A percentile compares a stretch with the other conserved stretches of the same genome.
phyloP scores from a whole-genome alignment of 169 alveolate genomes.

The Babesia sp. region DNA sequence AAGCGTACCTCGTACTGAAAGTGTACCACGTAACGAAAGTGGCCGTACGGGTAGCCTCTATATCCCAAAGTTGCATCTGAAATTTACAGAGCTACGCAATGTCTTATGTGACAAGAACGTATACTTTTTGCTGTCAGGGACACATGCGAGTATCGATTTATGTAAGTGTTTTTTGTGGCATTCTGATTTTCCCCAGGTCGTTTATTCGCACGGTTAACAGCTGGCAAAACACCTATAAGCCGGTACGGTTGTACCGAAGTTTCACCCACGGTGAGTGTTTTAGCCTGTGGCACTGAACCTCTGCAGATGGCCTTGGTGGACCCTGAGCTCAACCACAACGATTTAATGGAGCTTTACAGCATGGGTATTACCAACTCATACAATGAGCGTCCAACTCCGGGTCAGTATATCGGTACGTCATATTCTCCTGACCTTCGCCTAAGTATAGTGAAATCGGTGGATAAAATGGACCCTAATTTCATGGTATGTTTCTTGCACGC shows the following conservation, averaged over 20 bases:
- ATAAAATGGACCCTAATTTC: conserved; percentile 21
- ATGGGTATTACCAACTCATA: conserved; percentile 34
- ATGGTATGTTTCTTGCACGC: conserved; percentile 23
- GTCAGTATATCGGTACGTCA: conserved; percentile 55
- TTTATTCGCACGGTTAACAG: conserved; percentile 30
- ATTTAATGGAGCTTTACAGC: conserved; percentile 12
- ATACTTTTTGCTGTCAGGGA: conserved; percentile 53
- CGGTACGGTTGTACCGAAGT: conserved; percentile 54
- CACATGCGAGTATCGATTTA: conserved; percentile 42
- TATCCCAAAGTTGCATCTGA: conserved; percentile 64
- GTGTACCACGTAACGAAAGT: neutral
- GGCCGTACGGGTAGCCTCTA: conserved; percentile 8
- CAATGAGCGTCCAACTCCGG: conserved; percentile 18
- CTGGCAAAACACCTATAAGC: conserved; percentile 52
- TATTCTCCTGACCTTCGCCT: neutral
- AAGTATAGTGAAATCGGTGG: conserved; percentile 51
- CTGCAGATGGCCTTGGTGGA: conserved; percentile 40
- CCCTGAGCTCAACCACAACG: neutral
- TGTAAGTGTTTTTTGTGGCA: conserved; percentile 11
- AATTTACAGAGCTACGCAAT: conserved; percentile 51
- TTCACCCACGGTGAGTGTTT: conserved; percentile 43
- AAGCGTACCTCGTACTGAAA: neutral
- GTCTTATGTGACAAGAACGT: conserved; percentile 65
- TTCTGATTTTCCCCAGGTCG: conserved; percentile 5
- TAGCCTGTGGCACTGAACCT: neutral